Evolutionary conservation across 2,329 filamentous ascomycete genomes (phyloP).

Genomic region (Sclerotinia trifoliorum): DNA sequence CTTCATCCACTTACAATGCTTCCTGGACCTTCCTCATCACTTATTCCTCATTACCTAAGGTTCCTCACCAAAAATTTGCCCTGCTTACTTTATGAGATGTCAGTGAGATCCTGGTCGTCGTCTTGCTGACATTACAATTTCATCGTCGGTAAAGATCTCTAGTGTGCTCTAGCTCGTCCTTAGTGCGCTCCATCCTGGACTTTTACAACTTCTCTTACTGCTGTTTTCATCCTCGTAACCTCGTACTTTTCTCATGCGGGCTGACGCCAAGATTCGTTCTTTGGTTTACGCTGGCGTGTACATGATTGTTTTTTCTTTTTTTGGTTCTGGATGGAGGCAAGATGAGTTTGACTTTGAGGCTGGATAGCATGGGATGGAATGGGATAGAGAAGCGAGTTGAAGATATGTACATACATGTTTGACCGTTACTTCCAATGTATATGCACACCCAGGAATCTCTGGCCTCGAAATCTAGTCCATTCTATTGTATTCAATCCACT

Average conservation of each 20-base stretch:
- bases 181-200: not conserved
- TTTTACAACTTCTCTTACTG: not conserved
- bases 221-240: slow-evolving; percentile 16
- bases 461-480: not conserved
- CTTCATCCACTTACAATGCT: slow-evolving; percentile 18
- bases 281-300: slow-evolving; percentile 15
- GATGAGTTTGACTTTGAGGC: not conserved
- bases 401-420: slow-evolving; percentile 3
- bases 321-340: not conserved
- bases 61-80: slow-evolving; percentile 16
- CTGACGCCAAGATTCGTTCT: slow-evolving; percentile 27
- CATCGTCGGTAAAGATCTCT: slow-evolving; percentile 22
- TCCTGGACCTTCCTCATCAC: slow-evolving; percentile 2
- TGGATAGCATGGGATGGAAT: not conserved
- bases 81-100: slow-evolving; percentile 20
- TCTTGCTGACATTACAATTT: slow-evolving; percentile 27
- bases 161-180: not conserved
- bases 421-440: not conserved
- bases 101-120: slow-evolving; percentile 10
- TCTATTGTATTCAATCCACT: not conserved
- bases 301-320: not conserved
- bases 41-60: slow-evolving; percentile 32
- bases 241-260: slow-evolving; percentile 25
- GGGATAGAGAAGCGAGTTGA: not conserved
- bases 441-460: not conserved